These are phyloP conservation scores for Trametes gibbosa DNA, from an alignment of 768 basidiomycete species.

Conservation along the genomic window DNA sequence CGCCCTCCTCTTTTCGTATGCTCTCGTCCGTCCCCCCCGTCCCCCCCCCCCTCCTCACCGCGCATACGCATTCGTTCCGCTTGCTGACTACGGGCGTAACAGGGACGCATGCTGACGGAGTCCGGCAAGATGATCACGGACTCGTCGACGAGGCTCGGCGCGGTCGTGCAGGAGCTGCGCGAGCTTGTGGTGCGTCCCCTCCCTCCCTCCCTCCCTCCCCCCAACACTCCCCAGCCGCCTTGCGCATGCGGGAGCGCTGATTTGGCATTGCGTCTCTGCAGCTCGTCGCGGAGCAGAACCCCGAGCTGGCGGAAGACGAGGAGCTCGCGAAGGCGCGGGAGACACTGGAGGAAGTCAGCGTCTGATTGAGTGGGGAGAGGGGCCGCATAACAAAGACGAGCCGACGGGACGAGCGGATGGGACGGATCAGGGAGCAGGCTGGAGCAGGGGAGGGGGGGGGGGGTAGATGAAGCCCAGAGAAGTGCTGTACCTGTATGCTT, in stretches of 20 bases:
- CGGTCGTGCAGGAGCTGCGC: slow-evolving; percentile 59
- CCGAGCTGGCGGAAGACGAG: slow-evolving; percentile 34
- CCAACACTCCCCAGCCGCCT: no score
- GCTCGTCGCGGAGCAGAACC: slow-evolving; percentile 44
- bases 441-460: not conserved
- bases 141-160: slow-evolving; percentile 56
- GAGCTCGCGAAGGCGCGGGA: slow-evolving; percentile 50
- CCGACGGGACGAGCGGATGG: no score
- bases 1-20: not conserved
- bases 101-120: slow-evolving; percentile 74
- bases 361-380: no score
- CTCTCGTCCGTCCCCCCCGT: not conserved
- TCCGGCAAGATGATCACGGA: slow-evolving; percentile 79
- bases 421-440: no score
- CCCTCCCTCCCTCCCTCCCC: no score
- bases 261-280: slow-evolving; percentile 28
- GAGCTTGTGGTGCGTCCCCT: slow-evolving; percentile 60
- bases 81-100: not conserved
- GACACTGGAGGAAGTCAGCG: slow-evolving; percentile 49
- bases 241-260: no score
- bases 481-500: slow-evolving; percentile 10
- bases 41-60: not conserved
- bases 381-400: no score
- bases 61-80: no score
- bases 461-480: not conserved